Evolutionary conservation across 208 protist species (phyloP).

Genomic region (Leishmania mexicana): DNA sequence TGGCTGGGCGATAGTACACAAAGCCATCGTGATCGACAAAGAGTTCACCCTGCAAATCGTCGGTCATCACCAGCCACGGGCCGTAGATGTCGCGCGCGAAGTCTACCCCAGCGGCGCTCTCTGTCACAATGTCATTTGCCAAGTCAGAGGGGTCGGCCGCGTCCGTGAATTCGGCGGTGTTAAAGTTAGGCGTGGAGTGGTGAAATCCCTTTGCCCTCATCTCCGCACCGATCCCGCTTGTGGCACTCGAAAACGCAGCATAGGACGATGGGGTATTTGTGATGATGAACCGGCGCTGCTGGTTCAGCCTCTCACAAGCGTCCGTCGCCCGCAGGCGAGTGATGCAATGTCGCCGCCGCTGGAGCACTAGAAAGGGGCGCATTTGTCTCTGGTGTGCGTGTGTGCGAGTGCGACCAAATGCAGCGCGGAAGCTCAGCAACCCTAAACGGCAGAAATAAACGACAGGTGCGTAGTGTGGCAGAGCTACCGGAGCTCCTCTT

Average conservation of each 20-base stretch:
- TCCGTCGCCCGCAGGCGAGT: neutral
- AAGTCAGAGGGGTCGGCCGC: conserved; percentile 25
- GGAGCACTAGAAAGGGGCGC: neutral
- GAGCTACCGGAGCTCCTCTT: neutral
- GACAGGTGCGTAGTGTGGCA: neutral
- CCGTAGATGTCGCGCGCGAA: conserved; percentile 77
- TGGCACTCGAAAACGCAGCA: neutral
- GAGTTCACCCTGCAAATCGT: conserved; percentile 85
- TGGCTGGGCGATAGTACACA: conserved; percentile 85
- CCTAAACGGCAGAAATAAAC: neutral
- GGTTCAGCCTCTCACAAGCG: neutral
- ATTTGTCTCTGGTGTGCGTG: neutral
- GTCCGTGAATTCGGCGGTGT: conserved; percentile 37
- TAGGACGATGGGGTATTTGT: neutral
- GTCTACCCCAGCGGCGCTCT: conserved; percentile 53
- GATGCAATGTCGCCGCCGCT: neutral
- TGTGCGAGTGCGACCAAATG: neutral
- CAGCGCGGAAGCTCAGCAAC: no score
- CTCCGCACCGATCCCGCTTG: conserved; percentile 10
- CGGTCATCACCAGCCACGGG: conserved; percentile 88
- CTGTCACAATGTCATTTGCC: conserved; percentile 61
- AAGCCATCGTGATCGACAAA: conserved; percentile 87
- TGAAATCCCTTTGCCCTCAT: conserved; percentile 63
- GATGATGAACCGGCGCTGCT: neutral
- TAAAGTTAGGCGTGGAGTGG: conserved; percentile 77